Base-by-base conservation (phyloP, 148 eudicot genomes). In the Vaccinium darrowii region DNA sequence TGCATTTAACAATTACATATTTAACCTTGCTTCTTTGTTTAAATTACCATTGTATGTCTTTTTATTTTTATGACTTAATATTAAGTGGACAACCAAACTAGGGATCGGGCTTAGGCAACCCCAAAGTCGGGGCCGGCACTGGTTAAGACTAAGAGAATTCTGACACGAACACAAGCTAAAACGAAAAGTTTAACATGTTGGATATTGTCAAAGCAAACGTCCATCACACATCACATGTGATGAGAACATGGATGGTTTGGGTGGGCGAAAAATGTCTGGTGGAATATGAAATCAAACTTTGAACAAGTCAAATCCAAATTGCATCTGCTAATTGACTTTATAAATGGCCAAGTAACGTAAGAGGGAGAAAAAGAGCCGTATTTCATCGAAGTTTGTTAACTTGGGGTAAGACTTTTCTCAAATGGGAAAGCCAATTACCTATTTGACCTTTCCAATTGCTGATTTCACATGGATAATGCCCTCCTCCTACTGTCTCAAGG, bases 201-300 rank as follows among this genome's bases (percentile, higher is more conserved):
- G 3, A 33, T 33, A 33, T 33, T 33, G 36, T 33, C 36, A 33
- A 33, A 33, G 36, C 36, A 33, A 33, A 33, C 36, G 36, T 33
- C 36, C 3, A 33, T 33, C 36, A 33, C 36, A 33, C 36, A 33
- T 33, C 8, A 11, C 30, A 23, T 63, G 71, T 23, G 52, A 63
- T 82, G 78, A 43, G 30, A 47, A n/a, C 15, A 21, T 49, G 56
- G 33, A 76, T 21, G 3, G 36, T 33, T 2, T 76, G 79, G 79
- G 79, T 76, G 56, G 56, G 79, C 43, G 79, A 12, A 76, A 76
- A 76, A n/a, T 47, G 54, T 30, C 27, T 76, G n/a, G 30, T 65
- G 72, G 56, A 9, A n/a, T n/a, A n/a, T 21, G 8, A 21, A 76
- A 2, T 76, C 79, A 76, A 49, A 49, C 8, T 76, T 76, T 47